These are phyloP conservation scores for Exophiala viscosa DNA, from an alignment of 2,329 filamentous ascomycete species.

Conservation along the genomic window DNA sequence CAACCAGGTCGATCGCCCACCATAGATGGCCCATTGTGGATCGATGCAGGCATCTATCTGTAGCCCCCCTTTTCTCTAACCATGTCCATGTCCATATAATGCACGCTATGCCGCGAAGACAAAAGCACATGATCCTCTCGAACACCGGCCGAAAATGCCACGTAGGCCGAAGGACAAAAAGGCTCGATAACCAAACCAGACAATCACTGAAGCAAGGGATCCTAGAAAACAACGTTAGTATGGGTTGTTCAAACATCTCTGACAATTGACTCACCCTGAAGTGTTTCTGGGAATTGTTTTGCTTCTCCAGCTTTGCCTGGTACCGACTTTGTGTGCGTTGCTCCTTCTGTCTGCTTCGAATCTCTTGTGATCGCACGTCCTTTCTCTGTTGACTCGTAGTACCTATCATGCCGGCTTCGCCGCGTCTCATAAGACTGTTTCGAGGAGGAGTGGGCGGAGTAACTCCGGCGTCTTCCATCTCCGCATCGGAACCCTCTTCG, in stretches of 20 bases:
- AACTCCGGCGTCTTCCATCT: slow-evolving; percentile 39
- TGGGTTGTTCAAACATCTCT: background rate
- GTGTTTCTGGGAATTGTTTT: slow-evolving; percentile 73
- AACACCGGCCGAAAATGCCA: background rate
- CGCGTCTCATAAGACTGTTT: slow-evolving; percentile 56
- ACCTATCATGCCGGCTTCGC: slow-evolving; percentile 75
- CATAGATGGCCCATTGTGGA: background rate
- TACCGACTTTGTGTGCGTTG: slow-evolving; percentile 60
- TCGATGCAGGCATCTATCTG: background rate
- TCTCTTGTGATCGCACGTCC: slow-evolving; percentile 63
- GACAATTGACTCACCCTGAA: slow-evolving; percentile 53
- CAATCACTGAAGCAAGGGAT: slow-evolving; percentile 26
- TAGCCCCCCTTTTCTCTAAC: background rate
- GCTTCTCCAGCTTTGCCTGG: slow-evolving; percentile 68
- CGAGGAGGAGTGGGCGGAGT: slow-evolving; percentile 20
- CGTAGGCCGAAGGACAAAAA: background rate
- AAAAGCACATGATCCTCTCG: background rate
- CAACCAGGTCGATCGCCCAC: background rate
- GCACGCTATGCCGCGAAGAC: background rate
- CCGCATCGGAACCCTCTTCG: slow-evolving; percentile 48
- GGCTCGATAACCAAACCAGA: too few species aligned
- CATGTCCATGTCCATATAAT: background rate
- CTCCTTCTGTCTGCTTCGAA: slow-evolving; percentile 64
- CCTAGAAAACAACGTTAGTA: slow-evolving; percentile 18
- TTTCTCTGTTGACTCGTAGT: slow-evolving; percentile 72